Evolutionary conservation across 1,139 yeast species (phyloP).

Genomic region (Kodamaea suecica): DNA sequence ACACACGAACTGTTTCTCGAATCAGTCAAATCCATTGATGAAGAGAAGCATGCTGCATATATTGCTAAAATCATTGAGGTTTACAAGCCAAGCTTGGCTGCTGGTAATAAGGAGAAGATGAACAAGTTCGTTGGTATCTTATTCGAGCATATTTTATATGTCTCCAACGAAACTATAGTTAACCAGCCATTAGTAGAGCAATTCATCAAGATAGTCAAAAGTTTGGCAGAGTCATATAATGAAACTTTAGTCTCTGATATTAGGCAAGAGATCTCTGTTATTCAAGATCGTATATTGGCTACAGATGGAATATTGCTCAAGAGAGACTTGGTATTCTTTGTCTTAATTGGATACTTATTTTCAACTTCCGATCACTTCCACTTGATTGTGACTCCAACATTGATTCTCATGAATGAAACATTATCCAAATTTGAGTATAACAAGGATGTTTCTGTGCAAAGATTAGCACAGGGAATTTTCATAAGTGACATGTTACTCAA

Average conservation of each 20-base stretch:
- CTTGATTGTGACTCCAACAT: constrained; percentile 81
- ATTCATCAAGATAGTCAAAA: constrained; percentile 51
- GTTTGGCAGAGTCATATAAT: constrained; percentile 64
- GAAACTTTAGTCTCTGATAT: constrained; percentile 53
- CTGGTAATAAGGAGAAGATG: constrained; percentile 77
- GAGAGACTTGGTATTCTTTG: constrained; percentile 64
- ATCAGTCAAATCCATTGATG: constrained; percentile 32
- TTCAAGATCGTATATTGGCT: constrained; percentile 47
- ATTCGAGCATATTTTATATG: constrained; percentile 57
- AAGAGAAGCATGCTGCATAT: constrained; percentile 44
- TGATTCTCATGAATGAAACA: constrained; percentile 68
- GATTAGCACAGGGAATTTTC: constrained; percentile 48
- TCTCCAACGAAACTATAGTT: constrained; percentile 34
- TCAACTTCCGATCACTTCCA: constrained; percentile 97
- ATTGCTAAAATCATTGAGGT: constrained; percentile 55
- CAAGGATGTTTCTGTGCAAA: constrained; percentile 48
- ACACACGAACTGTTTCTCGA: constrained; percentile 50
- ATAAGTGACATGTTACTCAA: constrained; percentile 61
- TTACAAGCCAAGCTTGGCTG: constrained; percentile 74
- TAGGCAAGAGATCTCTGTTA: constrained; percentile 33
- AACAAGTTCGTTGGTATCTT: constrained; percentile 63
- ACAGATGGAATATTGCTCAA: constrained; percentile 14
- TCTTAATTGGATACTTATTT: constrained; percentile 70
- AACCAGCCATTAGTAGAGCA: constrained; percentile 29
- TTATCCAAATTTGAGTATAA: constrained; percentile 33